Conservation (phyloP, 2,329 filamentous ascomycete genomes). For the Paracoccidioides brasiliensis region DNA sequence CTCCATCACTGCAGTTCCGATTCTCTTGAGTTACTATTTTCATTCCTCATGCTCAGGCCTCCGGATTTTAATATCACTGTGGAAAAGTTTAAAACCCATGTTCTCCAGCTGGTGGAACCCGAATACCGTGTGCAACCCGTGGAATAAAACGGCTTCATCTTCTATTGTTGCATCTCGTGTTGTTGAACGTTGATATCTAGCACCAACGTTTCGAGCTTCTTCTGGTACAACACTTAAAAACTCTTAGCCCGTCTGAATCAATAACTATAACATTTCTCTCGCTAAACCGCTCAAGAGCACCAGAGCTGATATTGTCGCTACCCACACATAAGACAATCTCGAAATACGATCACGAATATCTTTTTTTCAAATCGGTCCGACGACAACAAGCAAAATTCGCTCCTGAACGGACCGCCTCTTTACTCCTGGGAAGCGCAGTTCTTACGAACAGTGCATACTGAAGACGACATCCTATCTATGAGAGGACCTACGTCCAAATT, state of each 20-base stretch:
- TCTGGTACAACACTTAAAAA: not conserved
- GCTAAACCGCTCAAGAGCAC: not conserved
- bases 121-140: not conserved
- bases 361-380: not conserved
- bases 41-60: constrained; percentile 21
- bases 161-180: not conserved
- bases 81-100: constrained; percentile 22
- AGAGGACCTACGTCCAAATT: too few relatives aligned
- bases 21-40: constrained; percentile 29
- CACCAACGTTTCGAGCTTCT: not conserved
- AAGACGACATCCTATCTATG: too few relatives aligned
- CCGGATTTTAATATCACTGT: constrained; percentile 20
- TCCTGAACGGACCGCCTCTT: not conserved
- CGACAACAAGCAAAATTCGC: not conserved
- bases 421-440: not conserved
- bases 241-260: not conserved
- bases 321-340: not conserved
- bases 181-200: not conserved
- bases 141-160: not conserved
- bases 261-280: not conserved
- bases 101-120: constrained; percentile 8
- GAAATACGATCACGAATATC: too few relatives aligned
- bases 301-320: not conserved
- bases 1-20: constrained; percentile 25
- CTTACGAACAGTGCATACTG: not conserved